Conservation (phyloP, 2,329 filamentous ascomycete species). For the Talaromyces sp. region DNA sequence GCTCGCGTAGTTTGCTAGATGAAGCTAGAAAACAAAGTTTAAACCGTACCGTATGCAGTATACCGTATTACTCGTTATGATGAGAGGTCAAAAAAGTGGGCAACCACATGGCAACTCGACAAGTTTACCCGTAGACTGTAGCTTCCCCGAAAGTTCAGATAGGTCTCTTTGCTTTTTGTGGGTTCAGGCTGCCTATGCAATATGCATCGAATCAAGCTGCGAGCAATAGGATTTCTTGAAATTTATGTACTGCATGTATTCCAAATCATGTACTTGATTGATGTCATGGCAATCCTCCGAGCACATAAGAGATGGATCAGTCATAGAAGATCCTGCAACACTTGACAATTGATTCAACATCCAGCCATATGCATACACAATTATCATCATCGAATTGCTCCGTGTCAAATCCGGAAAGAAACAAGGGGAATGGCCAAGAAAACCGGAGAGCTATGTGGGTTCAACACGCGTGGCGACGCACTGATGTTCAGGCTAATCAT, state of each 20-base stretch:
- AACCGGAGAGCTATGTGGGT: neutral
- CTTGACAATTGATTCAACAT: neutral
- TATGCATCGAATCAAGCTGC: neutral
- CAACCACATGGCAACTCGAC: constrained; percentile 8
- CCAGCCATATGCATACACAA: neutral
- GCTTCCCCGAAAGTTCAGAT: neutral
- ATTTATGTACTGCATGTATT: neutral
- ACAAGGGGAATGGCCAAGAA: neutral
- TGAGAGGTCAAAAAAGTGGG: constrained; percentile 3
- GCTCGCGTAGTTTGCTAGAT: neutral
- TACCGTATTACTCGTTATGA: neutral
- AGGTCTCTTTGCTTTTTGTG: neutral
- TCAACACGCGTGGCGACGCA: constrained; percentile 3
- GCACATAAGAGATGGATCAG: neutral
- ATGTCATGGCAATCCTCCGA: neutral
- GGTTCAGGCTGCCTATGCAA: neutral
- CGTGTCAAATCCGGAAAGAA: neutral
- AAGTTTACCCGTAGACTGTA: neutral
- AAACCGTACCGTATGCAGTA: neutral
- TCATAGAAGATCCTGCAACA: neutral
- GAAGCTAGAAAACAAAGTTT: neutral
- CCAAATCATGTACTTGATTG: neutral
- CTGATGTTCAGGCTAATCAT: neutral
- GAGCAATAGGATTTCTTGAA: neutral
- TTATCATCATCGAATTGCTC: neutral